phyloP scores from a whole-genome alignment of 306 rosid species.

The Elaeagnus macrophylla region DNA sequence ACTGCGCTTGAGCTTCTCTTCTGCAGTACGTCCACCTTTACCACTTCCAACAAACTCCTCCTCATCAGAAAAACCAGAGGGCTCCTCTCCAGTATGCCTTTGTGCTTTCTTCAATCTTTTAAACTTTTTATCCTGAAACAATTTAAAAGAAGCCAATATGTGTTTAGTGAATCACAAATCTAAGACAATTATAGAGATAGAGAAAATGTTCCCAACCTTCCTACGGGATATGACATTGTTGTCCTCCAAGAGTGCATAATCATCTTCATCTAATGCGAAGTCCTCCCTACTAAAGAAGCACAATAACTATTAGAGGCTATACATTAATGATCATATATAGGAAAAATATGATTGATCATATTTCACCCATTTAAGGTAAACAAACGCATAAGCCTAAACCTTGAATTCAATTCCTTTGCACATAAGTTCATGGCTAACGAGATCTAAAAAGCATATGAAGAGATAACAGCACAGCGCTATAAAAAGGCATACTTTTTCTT shows the following conservation, averaged over 20 bases:
- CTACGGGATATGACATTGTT: constrained; percentile 85
- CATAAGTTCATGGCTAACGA: neutral
- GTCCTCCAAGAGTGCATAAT: constrained; percentile 83
- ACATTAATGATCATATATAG: neutral
- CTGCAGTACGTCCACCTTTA: constrained; percentile 82
- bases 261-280: constrained; percentile 90
- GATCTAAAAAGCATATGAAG: neutral
- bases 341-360: too few relatives aligned
- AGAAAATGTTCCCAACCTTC: constrained; percentile 44
- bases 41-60: constrained; percentile 78
- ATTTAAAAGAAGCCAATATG: neutral
- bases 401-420: too few relatives aligned
- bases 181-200: neutral
- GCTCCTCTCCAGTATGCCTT: constrained; percentile 54
- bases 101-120: constrained; percentile 81
- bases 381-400: too few relatives aligned
- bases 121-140: constrained; percentile 64
- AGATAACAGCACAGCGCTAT: neutral
- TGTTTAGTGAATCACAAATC: constrained; percentile 1
- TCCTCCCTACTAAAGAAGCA: constrained; percentile 59
- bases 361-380: too few relatives aligned
- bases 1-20: constrained; percentile 80
- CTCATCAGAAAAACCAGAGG: constrained; percentile 72
- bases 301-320: constrained; percentile 11
- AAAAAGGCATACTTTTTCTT: constrained; percentile 61